Conservation (phyloP, 192 early-diverging fungal species). For the Lobulomyces angularis region DNA sequence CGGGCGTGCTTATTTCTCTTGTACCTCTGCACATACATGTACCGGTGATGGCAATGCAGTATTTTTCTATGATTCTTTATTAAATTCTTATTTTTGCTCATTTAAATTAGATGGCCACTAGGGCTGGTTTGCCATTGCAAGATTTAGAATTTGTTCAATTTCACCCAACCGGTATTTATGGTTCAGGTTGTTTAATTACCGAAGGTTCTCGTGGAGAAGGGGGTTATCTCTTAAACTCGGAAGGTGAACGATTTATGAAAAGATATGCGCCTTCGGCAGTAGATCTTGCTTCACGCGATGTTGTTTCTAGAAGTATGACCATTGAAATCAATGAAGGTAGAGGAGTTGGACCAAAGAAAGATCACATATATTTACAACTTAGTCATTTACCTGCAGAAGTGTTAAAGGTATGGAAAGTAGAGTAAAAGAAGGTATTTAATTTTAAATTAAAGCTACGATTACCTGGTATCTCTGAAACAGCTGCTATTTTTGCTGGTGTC, state of each 20-base stretch:
- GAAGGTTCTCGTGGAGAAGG: constrained; percentile 96
- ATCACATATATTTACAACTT: constrained; percentile 94
- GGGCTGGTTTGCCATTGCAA: constrained; percentile 91
- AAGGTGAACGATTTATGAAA: constrained; percentile 99
- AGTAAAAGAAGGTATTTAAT: not conserved
- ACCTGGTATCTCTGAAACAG: constrained; percentile 97
- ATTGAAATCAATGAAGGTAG: constrained; percentile 95
- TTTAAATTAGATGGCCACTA: constrained; percentile 98
- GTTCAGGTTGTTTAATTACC: constrained; percentile 93
- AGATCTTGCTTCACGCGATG: constrained; percentile 96
- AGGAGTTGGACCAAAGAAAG: constrained; percentile 89
- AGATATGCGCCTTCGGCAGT: constrained; percentile 96
- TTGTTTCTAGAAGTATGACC: constrained; percentile 97
- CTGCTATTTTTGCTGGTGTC: constrained; percentile 94
- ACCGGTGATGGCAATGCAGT: constrained; percentile 98
- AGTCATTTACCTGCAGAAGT: constrained; percentile 86
- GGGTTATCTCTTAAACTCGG: constrained; percentile 87
- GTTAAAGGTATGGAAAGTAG: too few species aligned
- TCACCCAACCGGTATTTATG: constrained; percentile 98
- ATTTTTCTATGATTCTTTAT: too few species aligned
- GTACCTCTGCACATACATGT: constrained; percentile 96
- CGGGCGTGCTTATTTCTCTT: constrained; percentile 97
- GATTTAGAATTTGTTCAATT: constrained; percentile 99
- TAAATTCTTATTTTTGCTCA: too few species aligned
- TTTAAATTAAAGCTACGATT: constrained; percentile 74